Conservation (phyloP, 2,329 filamentous ascomycete genomes). For the Fusarium virguliforme region DNA sequence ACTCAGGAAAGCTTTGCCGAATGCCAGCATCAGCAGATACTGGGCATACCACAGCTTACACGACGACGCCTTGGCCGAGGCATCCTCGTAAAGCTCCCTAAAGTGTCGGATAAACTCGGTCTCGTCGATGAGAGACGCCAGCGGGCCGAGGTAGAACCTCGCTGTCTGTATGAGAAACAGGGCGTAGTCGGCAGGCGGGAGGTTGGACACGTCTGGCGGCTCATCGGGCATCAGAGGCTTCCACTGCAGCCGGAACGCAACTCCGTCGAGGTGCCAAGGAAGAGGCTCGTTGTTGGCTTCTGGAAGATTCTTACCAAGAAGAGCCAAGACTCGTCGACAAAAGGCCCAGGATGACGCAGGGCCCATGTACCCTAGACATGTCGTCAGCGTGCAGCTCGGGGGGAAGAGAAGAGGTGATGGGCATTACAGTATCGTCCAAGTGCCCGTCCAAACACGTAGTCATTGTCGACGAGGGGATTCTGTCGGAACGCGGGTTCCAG, state of each 20-base stretch:
- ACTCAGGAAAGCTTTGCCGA: constrained; percentile 53
- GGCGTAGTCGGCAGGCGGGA: constrained; percentile 46
- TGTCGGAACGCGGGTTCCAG: constrained; percentile 47
- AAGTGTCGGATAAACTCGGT: constrained; percentile 39
- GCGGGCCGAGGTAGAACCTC: constrained; percentile 43
- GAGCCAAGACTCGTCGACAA: constrained; percentile 45
- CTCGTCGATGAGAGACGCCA: constrained; percentile 46
- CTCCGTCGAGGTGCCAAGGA: constrained; percentile 50
- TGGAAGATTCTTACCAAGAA: constrained; percentile 48
- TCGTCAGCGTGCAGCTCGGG: not conserved
- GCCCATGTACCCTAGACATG: constrained; percentile 47
- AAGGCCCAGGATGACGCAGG: constrained; percentile 50
- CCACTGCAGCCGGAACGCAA: constrained; percentile 47
- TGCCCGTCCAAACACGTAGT: constrained; percentile 46
- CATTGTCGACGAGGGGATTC: constrained; percentile 49
- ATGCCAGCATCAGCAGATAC: constrained; percentile 54
- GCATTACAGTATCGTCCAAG: constrained; percentile 43
- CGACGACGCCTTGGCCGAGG: constrained; percentile 32
- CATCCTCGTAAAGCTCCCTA: constrained; percentile 46
- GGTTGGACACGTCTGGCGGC: constrained; percentile 41
- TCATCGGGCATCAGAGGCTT: constrained; percentile 43
- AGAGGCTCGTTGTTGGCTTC: constrained; percentile 44
- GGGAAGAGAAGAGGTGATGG: too few relatives aligned
- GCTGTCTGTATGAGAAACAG: constrained; percentile 48
- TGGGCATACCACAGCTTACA: constrained; percentile 54